Conservation (phyloP, 352 stramenopile genomes). For the Thraustochytrium striatum region DNA sequence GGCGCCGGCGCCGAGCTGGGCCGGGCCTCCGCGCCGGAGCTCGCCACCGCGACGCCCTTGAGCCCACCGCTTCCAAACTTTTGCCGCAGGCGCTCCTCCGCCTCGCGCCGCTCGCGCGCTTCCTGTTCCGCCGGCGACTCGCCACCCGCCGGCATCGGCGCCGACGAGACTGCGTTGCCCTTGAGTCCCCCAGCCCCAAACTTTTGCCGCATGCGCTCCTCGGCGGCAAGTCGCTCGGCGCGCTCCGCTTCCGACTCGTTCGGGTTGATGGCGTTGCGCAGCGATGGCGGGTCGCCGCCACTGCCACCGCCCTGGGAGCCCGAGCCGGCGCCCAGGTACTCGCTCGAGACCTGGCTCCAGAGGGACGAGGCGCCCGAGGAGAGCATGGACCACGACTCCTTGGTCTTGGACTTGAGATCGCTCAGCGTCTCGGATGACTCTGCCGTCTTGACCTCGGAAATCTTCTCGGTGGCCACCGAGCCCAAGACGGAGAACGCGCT, state of each 20-base stretch:
- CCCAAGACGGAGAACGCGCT: conserved; percentile 28
- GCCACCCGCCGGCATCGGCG: neutral
- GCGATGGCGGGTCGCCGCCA: neutral
- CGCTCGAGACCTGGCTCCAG: neutral
- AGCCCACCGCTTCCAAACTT: conserved; percentile 42
- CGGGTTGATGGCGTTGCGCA: neutral
- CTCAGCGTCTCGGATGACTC: conserved; percentile 11
- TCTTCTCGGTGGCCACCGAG: neutral
- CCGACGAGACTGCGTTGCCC: conserved; percentile 17
- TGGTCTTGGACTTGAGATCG: conserved; percentile 23
- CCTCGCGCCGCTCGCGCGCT: conserved; percentile 20
- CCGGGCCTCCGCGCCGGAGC: neutral
- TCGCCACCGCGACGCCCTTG: conserved; percentile 11
- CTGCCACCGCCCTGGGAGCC: neutral
- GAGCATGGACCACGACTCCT: neutral
- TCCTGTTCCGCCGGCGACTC: neutral
- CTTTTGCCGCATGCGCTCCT: conserved; percentile 32
- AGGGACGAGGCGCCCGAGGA: neutral
- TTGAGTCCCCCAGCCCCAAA: conserved; percentile 45
- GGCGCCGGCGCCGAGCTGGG: neutral
- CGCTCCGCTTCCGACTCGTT: conserved; percentile 4
- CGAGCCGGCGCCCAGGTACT: neutral
- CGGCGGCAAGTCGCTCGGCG: conserved; percentile 17
- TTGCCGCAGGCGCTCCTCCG: conserved; percentile 35
- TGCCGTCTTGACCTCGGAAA: conserved; percentile 21